A percentile compares a stretch with the other conserved stretches of the same genome.
phyloP scores from a whole-genome alignment of 2,329 filamentous ascomycete genomes.

The Massarina eburnea region DNA sequence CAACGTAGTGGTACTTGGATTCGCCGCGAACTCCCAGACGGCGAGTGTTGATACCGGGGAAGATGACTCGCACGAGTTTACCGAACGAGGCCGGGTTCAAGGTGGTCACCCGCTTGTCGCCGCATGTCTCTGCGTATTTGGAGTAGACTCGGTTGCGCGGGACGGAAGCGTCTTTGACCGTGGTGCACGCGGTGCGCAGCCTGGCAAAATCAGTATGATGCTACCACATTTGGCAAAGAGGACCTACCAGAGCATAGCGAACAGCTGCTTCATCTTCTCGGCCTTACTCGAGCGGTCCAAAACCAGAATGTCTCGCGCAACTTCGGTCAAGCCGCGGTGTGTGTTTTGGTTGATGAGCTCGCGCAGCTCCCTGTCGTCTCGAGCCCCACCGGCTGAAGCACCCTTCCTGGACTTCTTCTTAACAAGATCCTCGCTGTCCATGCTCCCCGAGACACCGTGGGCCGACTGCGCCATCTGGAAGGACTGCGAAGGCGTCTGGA shows the following conservation, averaged over 20 bases:
- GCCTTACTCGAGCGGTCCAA: slow-evolving; percentile 80
- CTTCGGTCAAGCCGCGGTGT: slow-evolving; percentile 67
- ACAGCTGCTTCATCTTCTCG: slow-evolving; percentile 80
- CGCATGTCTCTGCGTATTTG: slow-evolving; percentile 90
- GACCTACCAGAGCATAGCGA: slow-evolving; percentile 87
- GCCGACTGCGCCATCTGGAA: slow-evolving; percentile 7
- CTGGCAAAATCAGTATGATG: slow-evolving; percentile 47
- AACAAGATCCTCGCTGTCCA: slow-evolving; percentile 17
- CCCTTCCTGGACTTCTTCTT: slow-evolving; percentile 58
- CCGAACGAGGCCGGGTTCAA: slow-evolving; percentile 97
- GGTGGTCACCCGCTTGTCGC: slow-evolving; percentile 89
- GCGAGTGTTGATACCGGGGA: slow-evolving; percentile 90
- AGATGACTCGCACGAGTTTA: slow-evolving; percentile 93
- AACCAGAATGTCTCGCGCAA: slow-evolving; percentile 73
- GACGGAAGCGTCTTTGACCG: slow-evolving; percentile 75
- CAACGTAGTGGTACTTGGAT: slow-evolving; percentile 93
- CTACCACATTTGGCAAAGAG: neutral
- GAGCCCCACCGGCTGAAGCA: slow-evolving; percentile 68
- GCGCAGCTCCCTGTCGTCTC: slow-evolving; percentile 79
- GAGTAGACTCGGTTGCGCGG: slow-evolving; percentile 92
- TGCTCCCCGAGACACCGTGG: neutral
- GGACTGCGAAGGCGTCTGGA: neutral
- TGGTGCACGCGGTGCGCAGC: slow-evolving; percentile 70
- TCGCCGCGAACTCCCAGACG: slow-evolving; percentile 90
- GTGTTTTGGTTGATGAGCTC: slow-evolving; percentile 72